A percentile compares a stretch with the other conserved stretches of the same genome.
Conservation (phyloP, 176 grass and related monocot genomes). For the Chrysopogon serrulatus region DNA sequence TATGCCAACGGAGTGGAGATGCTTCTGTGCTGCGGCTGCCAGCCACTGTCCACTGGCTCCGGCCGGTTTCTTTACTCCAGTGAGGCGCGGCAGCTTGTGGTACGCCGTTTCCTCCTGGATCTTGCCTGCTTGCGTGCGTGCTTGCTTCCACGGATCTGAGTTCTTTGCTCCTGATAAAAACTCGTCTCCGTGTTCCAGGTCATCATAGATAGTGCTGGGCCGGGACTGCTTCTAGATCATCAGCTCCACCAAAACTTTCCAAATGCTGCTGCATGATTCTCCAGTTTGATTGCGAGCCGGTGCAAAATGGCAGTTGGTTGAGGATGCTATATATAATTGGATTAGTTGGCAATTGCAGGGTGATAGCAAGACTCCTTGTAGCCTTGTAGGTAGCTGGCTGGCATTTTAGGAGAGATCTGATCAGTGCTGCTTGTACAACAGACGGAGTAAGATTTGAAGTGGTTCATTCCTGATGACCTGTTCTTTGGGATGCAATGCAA, state of each 20-base stretch:
- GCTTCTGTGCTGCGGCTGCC: conserved; percentile 18
- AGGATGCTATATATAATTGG: background rate
- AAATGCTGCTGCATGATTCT: background rate
- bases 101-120: conserved; percentile 13
- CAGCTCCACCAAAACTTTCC: background rate
- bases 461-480: background rate
- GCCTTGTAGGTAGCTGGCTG: background rate
- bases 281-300: background rate
- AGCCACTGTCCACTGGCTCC: background rate
- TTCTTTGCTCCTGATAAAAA: background rate
- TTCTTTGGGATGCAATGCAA: background rate
- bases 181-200: conserved; percentile 2
- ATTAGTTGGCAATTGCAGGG: background rate
- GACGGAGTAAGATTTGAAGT: background rate
- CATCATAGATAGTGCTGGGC: background rate
- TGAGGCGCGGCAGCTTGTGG: background rate
- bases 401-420: background rate
- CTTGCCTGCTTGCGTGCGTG: background rate
- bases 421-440: background rate
- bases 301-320: background rate
- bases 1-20: background rate
- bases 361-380: background rate
- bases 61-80: conserved; percentile 16
- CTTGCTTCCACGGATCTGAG: conserved; percentile 6
- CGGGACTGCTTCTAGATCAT: background rate